Base-by-base conservation (phyloP, 148 eudicot species). In the Fagopyrum homotropicum region DNA sequence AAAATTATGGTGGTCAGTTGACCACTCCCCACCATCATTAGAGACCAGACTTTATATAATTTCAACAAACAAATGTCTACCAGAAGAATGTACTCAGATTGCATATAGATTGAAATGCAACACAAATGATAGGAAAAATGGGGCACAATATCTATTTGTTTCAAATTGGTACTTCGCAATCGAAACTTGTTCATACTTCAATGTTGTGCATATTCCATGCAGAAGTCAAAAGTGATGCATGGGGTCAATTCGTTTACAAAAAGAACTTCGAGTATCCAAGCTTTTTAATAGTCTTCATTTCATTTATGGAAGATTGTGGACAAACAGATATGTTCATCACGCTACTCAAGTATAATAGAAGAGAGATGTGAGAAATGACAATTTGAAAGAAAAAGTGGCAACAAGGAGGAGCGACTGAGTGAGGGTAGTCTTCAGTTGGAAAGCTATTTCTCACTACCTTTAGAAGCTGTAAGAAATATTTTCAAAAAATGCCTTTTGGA, bases 41-140 rank as follows among this genome's bases (percentile, higher is more conserved):
- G 40, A 50, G 73, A 73, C 69, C 55, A 81, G 12, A 69, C 4
- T 63, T 16, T 45, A 45, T 29, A 72, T 45, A 73, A 50, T 35
- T 35, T 1, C 40, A 35, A 35, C 2, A 35, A 35, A 35, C 40
- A 35, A 1, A 35, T 2, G 40, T 35, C 3, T 35, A 35, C 40
- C 40, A 35, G 40, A 35, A 35, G 40, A 35, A 35, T 35, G 40
- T 35, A 35, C 40, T 35, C 2, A 35, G 3, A 35, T 35, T 35
- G 40, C 40, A 35, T 35, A 35, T 35, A 35, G 40, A 35, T 35
- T 35, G 40, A 35, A 35, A 35, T 35, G 40, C 40, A 35, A 35
- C 40, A 35, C 2, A 35, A 2, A 35, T 35, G 40, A 35, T 35
- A 35, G 40, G 40, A 2, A 35, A 35, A 35, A 35, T 35, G 3